phyloP scores from a whole-genome alignment of 2,329 filamentous ascomycete genomes.

The Venturia carpophila region DNA sequence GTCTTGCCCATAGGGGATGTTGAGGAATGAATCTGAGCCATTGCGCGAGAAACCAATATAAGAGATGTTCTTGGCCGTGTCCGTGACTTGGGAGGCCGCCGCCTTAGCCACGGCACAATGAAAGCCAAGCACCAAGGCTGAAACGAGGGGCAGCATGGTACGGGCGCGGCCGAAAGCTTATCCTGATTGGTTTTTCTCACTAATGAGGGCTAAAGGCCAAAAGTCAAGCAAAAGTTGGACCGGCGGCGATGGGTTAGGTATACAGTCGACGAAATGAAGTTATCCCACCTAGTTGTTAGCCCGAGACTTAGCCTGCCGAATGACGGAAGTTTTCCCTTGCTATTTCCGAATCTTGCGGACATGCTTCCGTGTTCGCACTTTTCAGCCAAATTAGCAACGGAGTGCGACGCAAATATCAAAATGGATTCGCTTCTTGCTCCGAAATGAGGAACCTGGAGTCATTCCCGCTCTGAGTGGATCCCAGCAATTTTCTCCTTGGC shows the following conservation, averaged over 20 bases:
- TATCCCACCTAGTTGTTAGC: background rate
- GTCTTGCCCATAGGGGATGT: constrained; percentile 12
- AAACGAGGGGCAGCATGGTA: background rate
- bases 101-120: background rate
- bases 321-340: background rate
- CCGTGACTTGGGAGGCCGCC: background rate
- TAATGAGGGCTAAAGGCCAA: background rate
- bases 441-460: background rate
- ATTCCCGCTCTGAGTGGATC: background rate
- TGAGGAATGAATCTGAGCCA: constrained; percentile 1
- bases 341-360: background rate
- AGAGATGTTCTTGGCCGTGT: background rate
- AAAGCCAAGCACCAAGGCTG: constrained; percentile 5
- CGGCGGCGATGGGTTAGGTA: background rate
- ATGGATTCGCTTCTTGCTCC: background rate
- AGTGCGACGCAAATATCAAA: background rate
- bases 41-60: background rate
- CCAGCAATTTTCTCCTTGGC: background rate
- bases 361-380: background rate
- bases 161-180: background rate
- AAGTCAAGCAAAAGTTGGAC: background rate
- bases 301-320: background rate
- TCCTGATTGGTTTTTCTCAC: background rate
- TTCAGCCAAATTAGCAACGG: background rate
- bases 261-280: background rate